Base-by-base conservation (phyloP, 2,329 filamentous ascomycete species). In the Xylaria sp. region DNA sequence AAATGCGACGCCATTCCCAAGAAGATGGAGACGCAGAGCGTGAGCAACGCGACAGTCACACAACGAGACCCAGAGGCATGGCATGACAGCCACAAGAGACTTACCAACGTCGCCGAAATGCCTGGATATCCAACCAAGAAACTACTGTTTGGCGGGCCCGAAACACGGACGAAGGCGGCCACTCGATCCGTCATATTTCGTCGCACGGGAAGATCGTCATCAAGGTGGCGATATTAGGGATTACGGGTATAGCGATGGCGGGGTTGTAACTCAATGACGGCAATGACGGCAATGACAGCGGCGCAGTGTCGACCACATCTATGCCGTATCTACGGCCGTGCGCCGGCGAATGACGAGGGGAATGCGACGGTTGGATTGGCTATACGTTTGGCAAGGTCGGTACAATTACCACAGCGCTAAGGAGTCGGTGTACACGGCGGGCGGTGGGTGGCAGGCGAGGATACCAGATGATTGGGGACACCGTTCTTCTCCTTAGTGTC, bases 101-200 rank as follows among this genome's bases (percentile, higher is more conserved):
- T 80, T 85, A 97, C 94, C 87, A 97, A 80, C 38, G 95, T 99
- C 73, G 95, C 95, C 59, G 94, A 97, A 78, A 99, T 98, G 71
- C 95, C 95, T 59, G 95, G 95, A 78, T 98, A 99, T 72, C 95
- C 95, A 71, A 98, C 92, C 68, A 98, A 85, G 76, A 97, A 97
- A 80, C 92, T 95, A 80, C 92, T 95, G 81, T 99, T 99, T 72
- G 95, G 94, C 76, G 94, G 94, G 76, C 95, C 95, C 70, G 93
- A 96, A 80, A 99, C 93, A 85, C 95, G 91, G 82, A 99, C 95
- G 79, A 92, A 92, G 77, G 91, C 91, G 78, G 89, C 86, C 83
- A 89, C 88, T 72, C 78, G 72, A 61, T 83, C 78, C 55, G 70
- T 67, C 73, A 75, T 75, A 47, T 63, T 72, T 56, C 47, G 56